Percentiles rank a stretch among this genome's conserved stretches.
Evolutionary conservation across 1,284 basidiomycete genomes (phyloP).

Genomic region (Trichosporon sp.): DNA sequence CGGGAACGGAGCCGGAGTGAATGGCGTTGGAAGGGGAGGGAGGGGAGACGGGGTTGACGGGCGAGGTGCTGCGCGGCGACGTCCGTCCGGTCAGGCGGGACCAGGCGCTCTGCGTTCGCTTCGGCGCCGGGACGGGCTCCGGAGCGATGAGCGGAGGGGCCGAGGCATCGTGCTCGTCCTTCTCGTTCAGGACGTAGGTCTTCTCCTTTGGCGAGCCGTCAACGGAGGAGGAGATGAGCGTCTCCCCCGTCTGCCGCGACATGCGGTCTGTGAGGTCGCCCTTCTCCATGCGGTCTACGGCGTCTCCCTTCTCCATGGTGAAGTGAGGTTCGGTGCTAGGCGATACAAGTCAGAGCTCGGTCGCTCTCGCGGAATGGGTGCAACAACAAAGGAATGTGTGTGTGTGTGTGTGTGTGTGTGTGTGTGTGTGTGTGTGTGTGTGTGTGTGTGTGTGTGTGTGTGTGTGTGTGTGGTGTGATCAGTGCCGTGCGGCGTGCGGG

Average conservation of each 20-base stretch:
- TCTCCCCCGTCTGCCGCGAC: slow-evolving; percentile 8
- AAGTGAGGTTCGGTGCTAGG: neutral
- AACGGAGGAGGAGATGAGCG: neutral
- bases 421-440: no score
- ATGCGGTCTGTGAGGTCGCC: neutral
- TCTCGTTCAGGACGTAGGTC: slow-evolving; percentile 5
- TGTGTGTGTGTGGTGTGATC: neutral
- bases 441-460: neutral
- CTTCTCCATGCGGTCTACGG: slow-evolving; percentile 1
- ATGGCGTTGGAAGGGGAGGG: no score
- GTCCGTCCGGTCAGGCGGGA: slow-evolving; percentile 6
- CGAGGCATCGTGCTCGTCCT: neutral
- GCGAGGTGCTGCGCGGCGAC: neutral
- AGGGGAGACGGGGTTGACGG: neutral
- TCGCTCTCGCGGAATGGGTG: neutral
- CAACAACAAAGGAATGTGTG: neutral
- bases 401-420: neutral
- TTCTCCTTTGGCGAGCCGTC: slow-evolving; percentile 5
- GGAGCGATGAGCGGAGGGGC: neutral
- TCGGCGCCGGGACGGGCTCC: neutral
- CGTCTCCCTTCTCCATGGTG: neutral
- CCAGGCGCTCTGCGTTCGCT: neutral
- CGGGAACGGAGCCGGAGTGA: neutral
- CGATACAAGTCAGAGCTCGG: neutral
- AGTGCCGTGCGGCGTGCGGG: neutral